These are phyloP conservation scores for Fennellomyces sp. DNA, from an alignment of 371 early-diverging fungal species.

Conservation along the genomic window DNA sequence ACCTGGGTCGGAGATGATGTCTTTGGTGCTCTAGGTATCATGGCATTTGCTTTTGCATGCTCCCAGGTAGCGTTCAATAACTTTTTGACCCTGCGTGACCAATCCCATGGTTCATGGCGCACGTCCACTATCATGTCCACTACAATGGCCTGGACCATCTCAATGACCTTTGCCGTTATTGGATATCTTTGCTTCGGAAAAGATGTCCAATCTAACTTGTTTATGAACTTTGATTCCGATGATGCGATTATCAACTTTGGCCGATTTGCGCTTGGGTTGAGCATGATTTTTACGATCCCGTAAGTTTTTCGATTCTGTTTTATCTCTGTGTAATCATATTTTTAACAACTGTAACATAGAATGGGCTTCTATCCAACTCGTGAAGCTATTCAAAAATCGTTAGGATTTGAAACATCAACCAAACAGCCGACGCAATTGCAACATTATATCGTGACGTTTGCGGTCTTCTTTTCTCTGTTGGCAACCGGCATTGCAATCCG, in stretches of 20 bases:
- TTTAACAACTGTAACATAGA: slow-evolving; percentile 3
- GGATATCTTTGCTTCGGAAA: slow-evolving; percentile 60
- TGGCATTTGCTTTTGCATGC: slow-evolving; percentile 50
- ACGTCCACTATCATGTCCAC: slow-evolving; percentile 47
- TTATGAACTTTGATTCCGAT: slow-evolving; percentile 55
- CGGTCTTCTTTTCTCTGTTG: slow-evolving; percentile 32
- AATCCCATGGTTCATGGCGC: slow-evolving; percentile 44
- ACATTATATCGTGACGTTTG: slow-evolving; percentile 39
- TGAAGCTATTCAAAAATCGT: slow-evolving; percentile 41
- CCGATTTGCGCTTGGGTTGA: slow-evolving; percentile 50
- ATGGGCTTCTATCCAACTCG: slow-evolving; percentile 52
- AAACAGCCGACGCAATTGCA: slow-evolving; percentile 32
- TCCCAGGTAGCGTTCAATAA: slow-evolving; percentile 57
- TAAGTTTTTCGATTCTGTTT: slow-evolving; percentile 26
- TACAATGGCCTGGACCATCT: slow-evolving; percentile 49
- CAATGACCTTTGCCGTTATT: slow-evolving; percentile 58
- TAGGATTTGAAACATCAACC: slow-evolving; percentile 38
- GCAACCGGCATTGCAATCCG: slow-evolving; percentile 31
- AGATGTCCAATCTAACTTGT: slow-evolving; percentile 56
- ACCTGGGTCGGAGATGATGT: slow-evolving; percentile 38
- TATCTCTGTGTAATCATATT: slow-evolving; percentile 5
- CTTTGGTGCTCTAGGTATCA: slow-evolving; percentile 47
- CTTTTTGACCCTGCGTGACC: slow-evolving; percentile 49
- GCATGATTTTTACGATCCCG: slow-evolving; percentile 58
- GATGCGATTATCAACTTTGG: slow-evolving; percentile 57